Evolutionary conservation across 495 filamentous ascomycete genomes (phyloP).

Genomic region (Annulohypoxylon nitens): DNA sequence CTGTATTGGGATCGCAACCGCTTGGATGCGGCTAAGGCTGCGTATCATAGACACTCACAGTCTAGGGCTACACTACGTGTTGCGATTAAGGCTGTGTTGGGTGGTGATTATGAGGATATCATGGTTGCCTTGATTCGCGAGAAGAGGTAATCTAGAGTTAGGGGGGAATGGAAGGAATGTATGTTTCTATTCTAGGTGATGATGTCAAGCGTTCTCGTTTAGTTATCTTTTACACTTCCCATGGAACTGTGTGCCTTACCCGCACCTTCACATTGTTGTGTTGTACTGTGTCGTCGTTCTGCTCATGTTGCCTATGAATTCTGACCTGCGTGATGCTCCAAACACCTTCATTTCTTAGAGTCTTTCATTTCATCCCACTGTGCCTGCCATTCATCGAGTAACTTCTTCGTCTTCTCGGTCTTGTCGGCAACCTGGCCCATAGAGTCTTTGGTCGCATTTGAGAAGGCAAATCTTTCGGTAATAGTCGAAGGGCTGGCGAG

Average conservation of each 20-base stretch:
- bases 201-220: not conserved
- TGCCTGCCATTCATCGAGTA: slow-evolving; percentile 15
- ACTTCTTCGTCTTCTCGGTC: no score
- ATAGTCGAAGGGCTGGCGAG: no score
- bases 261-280: not conserved
- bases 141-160: slow-evolving; percentile 8
- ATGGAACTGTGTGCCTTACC: not conserved
- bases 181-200: not conserved
- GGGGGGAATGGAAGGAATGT: not conserved
- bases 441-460: no score
- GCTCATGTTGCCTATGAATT: not conserved
- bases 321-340: not conserved
- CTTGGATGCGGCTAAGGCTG: slow-evolving; percentile 72
- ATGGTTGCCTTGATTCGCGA: slow-evolving; percentile 30
- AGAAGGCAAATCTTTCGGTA: no score
- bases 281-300: not conserved
- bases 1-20: slow-evolving; percentile 76
- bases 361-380: slow-evolving; percentile 8
- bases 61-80: slow-evolving; percentile 1
- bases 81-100: slow-evolving; percentile 9
- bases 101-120: slow-evolving; percentile 31
- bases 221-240: not conserved
- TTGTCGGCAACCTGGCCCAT: no score
- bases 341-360: not conserved
- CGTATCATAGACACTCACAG: slow-evolving; percentile 67